A percentile compares a stretch with the other conserved stretches of the same genome.
phyloP scores from a whole-genome alignment of 2,329 filamentous ascomycete genomes.

The Clarireedia paspali region DNA sequence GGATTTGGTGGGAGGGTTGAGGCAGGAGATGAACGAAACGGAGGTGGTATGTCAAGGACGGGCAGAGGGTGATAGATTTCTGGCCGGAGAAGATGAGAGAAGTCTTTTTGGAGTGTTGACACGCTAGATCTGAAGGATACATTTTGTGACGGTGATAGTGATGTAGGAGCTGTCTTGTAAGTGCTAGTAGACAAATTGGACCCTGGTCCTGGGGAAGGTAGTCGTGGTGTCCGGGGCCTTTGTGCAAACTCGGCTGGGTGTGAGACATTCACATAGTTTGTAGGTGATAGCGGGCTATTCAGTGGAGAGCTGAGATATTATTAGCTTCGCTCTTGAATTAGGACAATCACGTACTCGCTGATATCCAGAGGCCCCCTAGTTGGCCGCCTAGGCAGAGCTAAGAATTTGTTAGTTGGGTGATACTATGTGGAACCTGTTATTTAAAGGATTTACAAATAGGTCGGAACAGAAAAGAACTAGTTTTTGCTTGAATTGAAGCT shows the following conservation, averaged over 20 bases:
- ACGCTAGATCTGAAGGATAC: constrained; percentile 23
- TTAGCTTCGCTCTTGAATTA: background rate
- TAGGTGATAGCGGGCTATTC: constrained; percentile 7
- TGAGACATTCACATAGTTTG: constrained; percentile 8
- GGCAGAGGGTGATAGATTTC: constrained; percentile 79
- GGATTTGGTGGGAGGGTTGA: constrained; percentile 47
- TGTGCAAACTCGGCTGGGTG: constrained; percentile 2
- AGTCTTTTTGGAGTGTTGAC: constrained; percentile 54
- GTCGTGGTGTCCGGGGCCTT: constrained; percentile 14
- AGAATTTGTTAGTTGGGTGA: background rate
- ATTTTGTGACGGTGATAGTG: constrained; percentile 25
- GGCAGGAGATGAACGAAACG: constrained; percentile 59
- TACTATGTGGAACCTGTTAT: too few relatives aligned
- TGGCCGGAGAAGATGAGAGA: constrained; percentile 71
- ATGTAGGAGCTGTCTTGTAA: constrained; percentile 19
- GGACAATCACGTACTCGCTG: constrained; percentile 53
- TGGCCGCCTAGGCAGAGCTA: constrained; percentile 47
- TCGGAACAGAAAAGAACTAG: background rate
- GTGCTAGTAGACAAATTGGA: constrained; percentile 22
- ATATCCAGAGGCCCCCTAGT: constrained; percentile 74
- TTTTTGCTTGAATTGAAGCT: background rate
- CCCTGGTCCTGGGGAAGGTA: constrained; percentile 22
- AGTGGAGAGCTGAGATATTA: constrained; percentile 13
- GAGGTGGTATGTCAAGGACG: constrained; percentile 47
- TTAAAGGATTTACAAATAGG: background rate